Conservation (phyloP, 768 basidiomycete species). For the Amanita inopinata region DNA sequence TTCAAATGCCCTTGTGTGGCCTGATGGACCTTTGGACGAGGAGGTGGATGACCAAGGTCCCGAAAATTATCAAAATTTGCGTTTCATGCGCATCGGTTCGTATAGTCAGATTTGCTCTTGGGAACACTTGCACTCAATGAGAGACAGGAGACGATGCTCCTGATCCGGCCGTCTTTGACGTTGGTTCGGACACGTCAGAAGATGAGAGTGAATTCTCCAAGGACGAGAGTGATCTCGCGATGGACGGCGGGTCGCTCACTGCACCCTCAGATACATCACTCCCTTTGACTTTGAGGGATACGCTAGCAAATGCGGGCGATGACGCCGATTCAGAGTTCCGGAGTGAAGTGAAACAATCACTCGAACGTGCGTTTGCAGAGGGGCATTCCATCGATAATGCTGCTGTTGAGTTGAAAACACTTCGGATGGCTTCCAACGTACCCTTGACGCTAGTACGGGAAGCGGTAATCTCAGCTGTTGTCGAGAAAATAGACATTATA, state of each 20-base stretch:
- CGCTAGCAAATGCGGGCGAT: constrained; percentile 25
- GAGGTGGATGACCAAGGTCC: constrained; percentile 54
- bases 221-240: too few species aligned
- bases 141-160: constrained; percentile 48
- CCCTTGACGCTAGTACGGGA: constrained; percentile 77
- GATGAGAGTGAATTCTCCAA: constrained; percentile 33
- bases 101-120: background rate
- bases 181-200: constrained; percentile 47
- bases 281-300: too few species aligned
- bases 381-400: constrained; percentile 90
- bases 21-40: constrained; percentile 51
- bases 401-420: constrained; percentile 87
- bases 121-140: background rate
- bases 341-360: constrained; percentile 68
- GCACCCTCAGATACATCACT: constrained; percentile 42
- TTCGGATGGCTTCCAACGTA: constrained; percentile 96
- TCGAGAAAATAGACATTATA: constrained; percentile 59
- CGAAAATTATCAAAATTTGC: constrained; percentile 52
- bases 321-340: constrained; percentile 62
- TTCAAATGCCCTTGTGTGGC: constrained; percentile 80
- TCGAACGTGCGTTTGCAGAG: constrained; percentile 89
- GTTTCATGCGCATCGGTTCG: constrained; percentile 69
- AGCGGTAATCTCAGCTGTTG: constrained; percentile 79
- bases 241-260: constrained; percentile 27
- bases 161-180: constrained; percentile 55